phyloP scores from a whole-genome alignment of 495 filamentous ascomycete genomes.

The Neurospora sp. region DNA sequence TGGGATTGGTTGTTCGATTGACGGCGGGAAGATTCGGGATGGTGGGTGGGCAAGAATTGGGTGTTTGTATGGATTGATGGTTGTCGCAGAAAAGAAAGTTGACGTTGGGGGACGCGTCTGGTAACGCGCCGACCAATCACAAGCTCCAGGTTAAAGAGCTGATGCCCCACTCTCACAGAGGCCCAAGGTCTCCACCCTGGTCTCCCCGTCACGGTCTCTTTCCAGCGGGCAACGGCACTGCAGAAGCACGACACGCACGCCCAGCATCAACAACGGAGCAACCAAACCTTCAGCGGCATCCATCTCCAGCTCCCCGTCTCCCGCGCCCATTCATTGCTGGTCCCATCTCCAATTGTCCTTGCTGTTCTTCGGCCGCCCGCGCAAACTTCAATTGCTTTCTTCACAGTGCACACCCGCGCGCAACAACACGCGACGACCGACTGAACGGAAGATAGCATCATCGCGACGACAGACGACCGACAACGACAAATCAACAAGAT shows the following conservation, averaged over 20 bases:
- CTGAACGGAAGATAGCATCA: not conserved
- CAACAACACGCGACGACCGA: not conserved
- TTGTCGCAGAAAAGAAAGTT: not conserved
- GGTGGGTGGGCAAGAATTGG: not conserved
- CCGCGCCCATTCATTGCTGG: not conserved
- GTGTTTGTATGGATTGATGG: not conserved
- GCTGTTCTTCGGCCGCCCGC: not conserved
- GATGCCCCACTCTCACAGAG: not conserved
- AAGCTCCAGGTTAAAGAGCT: not conserved
- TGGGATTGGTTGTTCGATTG: not conserved
- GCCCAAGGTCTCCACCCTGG: not conserved
- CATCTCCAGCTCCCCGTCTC: not conserved
- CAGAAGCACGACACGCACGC: not conserved
- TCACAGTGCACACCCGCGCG: not conserved
- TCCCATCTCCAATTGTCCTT: not conserved
- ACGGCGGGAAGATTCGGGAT: not conserved
- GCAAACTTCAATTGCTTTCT: not conserved
- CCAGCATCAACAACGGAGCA: not conserved
- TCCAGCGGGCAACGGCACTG: not conserved
- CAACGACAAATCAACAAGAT: conserved; percentile 9
- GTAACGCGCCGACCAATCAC: conserved; percentile 7
- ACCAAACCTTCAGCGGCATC: not conserved
- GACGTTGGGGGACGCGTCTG: conserved; percentile 2
- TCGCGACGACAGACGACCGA: not conserved
- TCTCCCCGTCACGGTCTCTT: not conserved